These are phyloP conservation scores for Apiotrichum siamense DNA, from an alignment of 1,284 basidiomycete genomes.

Conservation along the genomic window DNA sequence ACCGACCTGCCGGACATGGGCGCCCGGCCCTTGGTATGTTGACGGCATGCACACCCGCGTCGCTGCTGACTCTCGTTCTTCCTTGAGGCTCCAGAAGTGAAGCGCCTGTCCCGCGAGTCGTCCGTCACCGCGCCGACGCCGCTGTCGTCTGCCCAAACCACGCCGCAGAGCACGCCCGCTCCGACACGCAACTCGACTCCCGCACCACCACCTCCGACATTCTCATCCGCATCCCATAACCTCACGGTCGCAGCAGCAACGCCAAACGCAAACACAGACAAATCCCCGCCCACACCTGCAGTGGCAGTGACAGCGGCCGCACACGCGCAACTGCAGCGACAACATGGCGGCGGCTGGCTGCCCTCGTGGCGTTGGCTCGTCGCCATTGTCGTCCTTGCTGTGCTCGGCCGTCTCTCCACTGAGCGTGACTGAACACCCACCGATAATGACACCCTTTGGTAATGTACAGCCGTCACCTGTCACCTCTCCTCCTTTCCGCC, in stretches of 20 bases:
- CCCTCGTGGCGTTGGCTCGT: constrained; percentile 40
- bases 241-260: background rate
- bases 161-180: constrained; percentile 3
- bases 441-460: too few relatives aligned
- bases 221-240: background rate
- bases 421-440: background rate
- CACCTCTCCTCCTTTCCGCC: background rate
- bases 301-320: background rate
- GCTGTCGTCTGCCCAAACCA: constrained; percentile 5
- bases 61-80: constrained; percentile 7
- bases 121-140: constrained; percentile 5
- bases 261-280: background rate
- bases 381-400: constrained; percentile 36
- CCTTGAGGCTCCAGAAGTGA: constrained; percentile 10
- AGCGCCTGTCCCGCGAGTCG: background rate
- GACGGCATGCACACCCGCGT: background rate
- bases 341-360: constrained; percentile 21
- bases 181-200: constrained; percentile 3
- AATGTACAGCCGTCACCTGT: background rate
- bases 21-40: constrained; percentile 11
- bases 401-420: constrained; percentile 34
- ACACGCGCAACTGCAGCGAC: constrained; percentile 5
- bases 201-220: background rate
- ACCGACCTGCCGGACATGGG: constrained; percentile 85
- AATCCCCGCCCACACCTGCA: background rate